Percentiles rank a stretch among this genome's conserved stretches.
These are phyloP conservation scores for Perilla frutescens DNA, from an alignment of 257 asterid genomes.

Conservation along the genomic window DNA sequence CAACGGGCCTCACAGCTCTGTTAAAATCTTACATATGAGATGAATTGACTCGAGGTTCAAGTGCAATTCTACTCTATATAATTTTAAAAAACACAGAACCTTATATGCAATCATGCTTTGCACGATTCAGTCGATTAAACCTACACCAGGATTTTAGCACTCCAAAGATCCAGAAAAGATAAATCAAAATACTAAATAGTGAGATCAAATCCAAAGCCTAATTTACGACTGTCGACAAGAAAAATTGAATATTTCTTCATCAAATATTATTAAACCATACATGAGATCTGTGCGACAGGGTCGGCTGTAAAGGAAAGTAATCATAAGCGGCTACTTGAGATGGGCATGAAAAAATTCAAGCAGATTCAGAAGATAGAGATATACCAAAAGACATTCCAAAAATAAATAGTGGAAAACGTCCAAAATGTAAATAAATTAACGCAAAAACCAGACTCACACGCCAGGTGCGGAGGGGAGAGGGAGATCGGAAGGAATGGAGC, in stretches of 20 bases:
- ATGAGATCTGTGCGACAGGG: conserved; percentile 24
- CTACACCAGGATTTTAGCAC: conserved; percentile 31
- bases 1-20: conserved; percentile 72
- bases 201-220: conserved; percentile 37
- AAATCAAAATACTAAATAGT: not conserved
- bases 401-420: not conserved
- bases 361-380: conserved; percentile 8
- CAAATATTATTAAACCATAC: conserved; percentile 10
- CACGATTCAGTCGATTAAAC: conserved; percentile 21
- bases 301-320: conserved; percentile 17
- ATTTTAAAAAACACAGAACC: not conserved
- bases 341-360: not conserved
- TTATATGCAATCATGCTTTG: not conserved
- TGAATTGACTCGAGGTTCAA: conserved; percentile 5
- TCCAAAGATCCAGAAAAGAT: conserved; percentile 4
- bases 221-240: conserved; percentile 4
- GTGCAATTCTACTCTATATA: not conserved
- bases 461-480: conserved; percentile 97
- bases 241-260: conserved; percentile 1
- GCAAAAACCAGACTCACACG: conserved; percentile 58
- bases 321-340: conserved; percentile 8
- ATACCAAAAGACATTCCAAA: conserved; percentile 12
- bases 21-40: conserved; percentile 29
- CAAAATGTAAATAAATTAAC: conserved; percentile 12
- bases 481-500: conserved; percentile 95